Conservation (phyloP, 345 rosid species). For the Linum trigynum region DNA sequence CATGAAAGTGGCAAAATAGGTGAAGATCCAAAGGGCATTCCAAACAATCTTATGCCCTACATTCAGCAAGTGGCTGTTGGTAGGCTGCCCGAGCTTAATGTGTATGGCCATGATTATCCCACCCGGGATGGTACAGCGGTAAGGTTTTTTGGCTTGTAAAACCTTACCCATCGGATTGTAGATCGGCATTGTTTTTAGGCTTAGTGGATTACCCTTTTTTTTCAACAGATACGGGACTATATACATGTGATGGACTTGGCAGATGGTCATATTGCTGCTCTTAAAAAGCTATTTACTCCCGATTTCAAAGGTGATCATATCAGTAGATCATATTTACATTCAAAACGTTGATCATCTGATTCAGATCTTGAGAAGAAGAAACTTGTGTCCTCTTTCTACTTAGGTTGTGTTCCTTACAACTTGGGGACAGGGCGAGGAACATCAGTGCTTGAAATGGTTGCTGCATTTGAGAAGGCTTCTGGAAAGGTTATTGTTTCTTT, state of each 20-base stretch:
- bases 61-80: conserved; percentile 97
- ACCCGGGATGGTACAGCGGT: conserved; percentile 89
- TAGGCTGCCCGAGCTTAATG: conserved; percentile 82
- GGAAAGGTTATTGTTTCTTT: conserved; percentile 50
- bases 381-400: neutral
- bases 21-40: conserved; percentile 95
- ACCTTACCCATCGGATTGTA: neutral
- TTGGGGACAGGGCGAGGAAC: conserved; percentile 84
- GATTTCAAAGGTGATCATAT: conserved; percentile 47
- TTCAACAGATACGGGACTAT: conserved; percentile 72
- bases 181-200: neutral
- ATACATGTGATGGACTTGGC: conserved; percentile 96
- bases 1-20: conserved; percentile 91
- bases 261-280: conserved; percentile 86
- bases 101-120: conserved; percentile 84
- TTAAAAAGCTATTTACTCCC: conserved; percentile 51
- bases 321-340: too few species aligned
- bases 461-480: conserved; percentile 83
- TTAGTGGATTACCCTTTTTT: neutral
- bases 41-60: conserved; percentile 91
- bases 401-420: conserved; percentile 82
- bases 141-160: conserved; percentile 14
- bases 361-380: neutral
- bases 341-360: neutral
- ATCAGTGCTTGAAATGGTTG: conserved; percentile 89